These are phyloP conservation scores for Blastocystis sp. DNA, from an alignment of 352 stramenopile species.

Conservation along the genomic window DNA sequence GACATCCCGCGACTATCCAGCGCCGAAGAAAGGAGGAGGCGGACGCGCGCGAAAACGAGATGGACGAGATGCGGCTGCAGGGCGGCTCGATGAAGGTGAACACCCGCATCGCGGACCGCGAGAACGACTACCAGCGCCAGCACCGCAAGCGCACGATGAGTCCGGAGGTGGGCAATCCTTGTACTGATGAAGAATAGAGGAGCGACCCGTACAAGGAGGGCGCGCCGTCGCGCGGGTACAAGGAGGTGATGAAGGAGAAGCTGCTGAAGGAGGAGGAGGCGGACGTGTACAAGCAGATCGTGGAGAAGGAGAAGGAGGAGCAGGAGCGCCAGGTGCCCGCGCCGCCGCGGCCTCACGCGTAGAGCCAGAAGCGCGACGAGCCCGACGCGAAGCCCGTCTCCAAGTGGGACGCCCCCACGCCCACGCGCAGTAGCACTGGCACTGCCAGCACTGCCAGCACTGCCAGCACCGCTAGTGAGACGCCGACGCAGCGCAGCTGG, in stretches of 20 bases:
- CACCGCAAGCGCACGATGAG: conserved; percentile 4
- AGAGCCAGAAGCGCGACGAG: conserved; percentile 70
- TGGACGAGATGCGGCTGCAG: conserved; percentile 74
- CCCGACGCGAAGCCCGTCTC: background rate
- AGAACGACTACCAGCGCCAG: conserved; percentile 84
- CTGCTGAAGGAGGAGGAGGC: conserved; percentile 81
- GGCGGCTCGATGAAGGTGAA: conserved; percentile 88
- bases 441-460: no score
- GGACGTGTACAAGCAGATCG: conserved; percentile 82
- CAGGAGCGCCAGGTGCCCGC: background rate
- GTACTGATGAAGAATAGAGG: conserved; percentile 75
- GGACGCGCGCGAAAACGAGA: conserved; percentile 40
- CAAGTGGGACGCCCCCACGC: conserved; percentile 71
- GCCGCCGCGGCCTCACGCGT: conserved; percentile 47
- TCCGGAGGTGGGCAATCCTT: conserved; percentile 54
- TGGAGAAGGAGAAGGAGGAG: conserved; percentile 78
- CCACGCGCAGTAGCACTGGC: conserved; percentile 4
- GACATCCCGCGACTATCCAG: conserved; percentile 60
- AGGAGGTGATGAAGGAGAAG: conserved; percentile 85
- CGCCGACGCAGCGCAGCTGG: conserved; percentile 74
- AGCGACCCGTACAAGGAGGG: conserved; percentile 84
- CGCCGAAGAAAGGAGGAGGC: conserved; percentile 43
- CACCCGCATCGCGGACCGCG: conserved; percentile 86
- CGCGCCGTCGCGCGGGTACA: conserved; percentile 81
- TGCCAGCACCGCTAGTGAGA: conserved; percentile 73